phyloP scores from a whole-genome alignment of 306 rosid species.

The Quercus cerris region DNA sequence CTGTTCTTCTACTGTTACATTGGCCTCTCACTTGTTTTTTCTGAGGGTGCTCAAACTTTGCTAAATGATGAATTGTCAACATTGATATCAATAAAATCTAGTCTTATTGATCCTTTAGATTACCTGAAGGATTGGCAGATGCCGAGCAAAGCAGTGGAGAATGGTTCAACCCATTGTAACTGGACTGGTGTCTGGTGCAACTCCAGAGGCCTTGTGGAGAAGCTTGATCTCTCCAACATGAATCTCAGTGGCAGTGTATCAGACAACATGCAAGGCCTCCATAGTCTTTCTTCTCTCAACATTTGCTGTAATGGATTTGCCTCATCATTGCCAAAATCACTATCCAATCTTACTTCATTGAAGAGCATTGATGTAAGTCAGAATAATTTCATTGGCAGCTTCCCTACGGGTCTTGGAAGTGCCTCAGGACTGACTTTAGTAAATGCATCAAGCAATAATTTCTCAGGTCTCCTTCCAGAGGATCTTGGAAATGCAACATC shows the following conservation, averaged over 20 bases:
- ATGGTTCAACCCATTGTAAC: slow-evolving; percentile 45
- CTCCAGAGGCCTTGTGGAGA: slow-evolving; percentile 51
- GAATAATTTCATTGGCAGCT: slow-evolving; percentile 67
- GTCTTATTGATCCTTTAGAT: slow-evolving; percentile 51
- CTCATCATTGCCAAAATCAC: slow-evolving; percentile 53
- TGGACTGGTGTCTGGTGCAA: slow-evolving; percentile 81
- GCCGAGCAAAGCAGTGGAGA: slow-evolving; percentile 28
- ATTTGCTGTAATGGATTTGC: slow-evolving; percentile 58
- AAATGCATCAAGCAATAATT: slow-evolving; percentile 78
- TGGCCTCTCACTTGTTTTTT: slow-evolving; percentile 45
- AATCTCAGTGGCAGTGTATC: slow-evolving; percentile 69
- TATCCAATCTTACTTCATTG: slow-evolving; percentile 54
- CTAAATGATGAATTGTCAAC: slow-evolving; percentile 47
- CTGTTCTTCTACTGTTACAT: slow-evolving; percentile 52
- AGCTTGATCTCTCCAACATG: slow-evolving; percentile 78
- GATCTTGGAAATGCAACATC: slow-evolving; percentile 77
- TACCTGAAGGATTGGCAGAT: slow-evolving; percentile 56
- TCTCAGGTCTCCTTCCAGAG: slow-evolving; percentile 63
- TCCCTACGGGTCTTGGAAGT: slow-evolving; percentile 67
- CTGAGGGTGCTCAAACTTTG: slow-evolving; percentile 33
- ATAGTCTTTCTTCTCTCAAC: slow-evolving; percentile 48
- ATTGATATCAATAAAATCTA: slow-evolving; percentile 54
- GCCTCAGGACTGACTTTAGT: slow-evolving; percentile 51
- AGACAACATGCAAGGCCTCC: slow-evolving; percentile 49
- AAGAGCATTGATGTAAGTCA: slow-evolving; percentile 75